Base-by-base conservation (phyloP, 345 rosid genomes). In the Crucihimalaya himalaica region DNA sequence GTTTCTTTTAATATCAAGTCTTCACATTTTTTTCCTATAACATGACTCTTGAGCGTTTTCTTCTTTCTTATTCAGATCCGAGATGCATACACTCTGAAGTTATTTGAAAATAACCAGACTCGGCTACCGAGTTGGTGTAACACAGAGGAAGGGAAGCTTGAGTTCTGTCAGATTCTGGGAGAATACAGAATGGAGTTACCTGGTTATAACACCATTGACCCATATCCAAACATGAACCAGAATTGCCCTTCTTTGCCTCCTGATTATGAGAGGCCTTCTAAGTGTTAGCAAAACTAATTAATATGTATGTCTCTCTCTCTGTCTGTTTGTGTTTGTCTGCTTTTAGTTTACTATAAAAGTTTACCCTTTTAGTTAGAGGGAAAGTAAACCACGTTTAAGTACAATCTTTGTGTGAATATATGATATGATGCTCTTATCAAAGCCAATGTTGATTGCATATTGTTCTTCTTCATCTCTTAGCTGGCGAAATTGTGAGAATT, bases 181-280 rank as follows among this genome's bases (percentile, higher is more conserved):
- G 91, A 87, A 78, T 95, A 86, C 48, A 70, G 85, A 81, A 89
- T 95, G 96, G 99, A 92, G 68, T 84, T 95, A 71, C 98, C 97
- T 5, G 83, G 61, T 35, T 92, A 92, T 73, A 92, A 90, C 79
- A 83, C 86, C 67, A 45, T 95, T 47, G 84, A 86, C 45, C 92
- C 97, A 6, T 95, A 92, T 81, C 81, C 92, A 27, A 87, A 90
- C 71, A 95, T 95, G 98, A 92, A 90, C 39, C 86, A 95, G 85
- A 82, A 84, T 78, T 95, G 98, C 58, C 99, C 97, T 14, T 89
- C 99, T 53, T 82, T 95, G 28, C 97, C 99, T 83, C 94, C 99
- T 47, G 54, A 13, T 66, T 95, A 95, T 25, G 89, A 84, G 23
- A 85, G 98, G 84, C 91, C 96, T n/a, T 12, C 9, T 11, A 79